A percentile compares a stretch with the other conserved stretches of the same genome.
These are phyloP conservation scores for Hymenoscyphus fructigenus DNA, from an alignment of 2,329 filamentous ascomycete genomes.

Conservation along the genomic window DNA sequence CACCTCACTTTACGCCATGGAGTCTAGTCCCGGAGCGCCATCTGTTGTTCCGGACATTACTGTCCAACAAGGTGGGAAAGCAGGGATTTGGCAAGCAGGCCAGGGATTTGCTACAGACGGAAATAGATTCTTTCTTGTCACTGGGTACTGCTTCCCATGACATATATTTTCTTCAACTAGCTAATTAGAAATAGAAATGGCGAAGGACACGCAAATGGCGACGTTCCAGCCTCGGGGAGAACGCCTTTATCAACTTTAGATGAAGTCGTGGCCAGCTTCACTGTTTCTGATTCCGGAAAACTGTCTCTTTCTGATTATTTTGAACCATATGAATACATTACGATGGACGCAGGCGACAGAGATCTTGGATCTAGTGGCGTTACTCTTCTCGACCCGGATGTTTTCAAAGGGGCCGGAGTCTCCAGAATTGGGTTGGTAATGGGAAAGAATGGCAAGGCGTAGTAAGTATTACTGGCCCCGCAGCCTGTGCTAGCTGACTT, in stretches of 20 bases:
- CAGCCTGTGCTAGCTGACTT: neutral
- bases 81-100: conserved; percentile 41
- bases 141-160: conserved; percentile 25
- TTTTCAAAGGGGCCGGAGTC: conserved; percentile 46
- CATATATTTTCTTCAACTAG: conserved; percentile 18
- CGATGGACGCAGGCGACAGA: conserved; percentile 50
- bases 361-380: conserved; percentile 48
- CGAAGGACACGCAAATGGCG: conserved; percentile 38
- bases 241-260: conserved; percentile 41
- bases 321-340: conserved; percentile 52
- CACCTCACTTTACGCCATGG: conserved; percentile 41
- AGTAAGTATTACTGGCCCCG: conserved; percentile 21
- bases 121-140: conserved; percentile 35
- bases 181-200: conserved; percentile 35
- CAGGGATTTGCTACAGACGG: conserved; percentile 39
- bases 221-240: conserved; percentile 38
- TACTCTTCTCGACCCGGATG: conserved; percentile 44
- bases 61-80: conserved; percentile 41
- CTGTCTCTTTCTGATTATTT: conserved; percentile 52
- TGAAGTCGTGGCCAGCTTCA: conserved; percentile 47
- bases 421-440: conserved; percentile 50
- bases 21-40: conserved; percentile 42
- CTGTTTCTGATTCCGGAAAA: conserved; percentile 42
- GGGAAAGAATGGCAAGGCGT: conserved; percentile 52
- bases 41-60: conserved; percentile 34